Base-by-base conservation (phyloP, 2,329 filamentous ascomycete genomes). In the Laburnicola sp. region DNA sequence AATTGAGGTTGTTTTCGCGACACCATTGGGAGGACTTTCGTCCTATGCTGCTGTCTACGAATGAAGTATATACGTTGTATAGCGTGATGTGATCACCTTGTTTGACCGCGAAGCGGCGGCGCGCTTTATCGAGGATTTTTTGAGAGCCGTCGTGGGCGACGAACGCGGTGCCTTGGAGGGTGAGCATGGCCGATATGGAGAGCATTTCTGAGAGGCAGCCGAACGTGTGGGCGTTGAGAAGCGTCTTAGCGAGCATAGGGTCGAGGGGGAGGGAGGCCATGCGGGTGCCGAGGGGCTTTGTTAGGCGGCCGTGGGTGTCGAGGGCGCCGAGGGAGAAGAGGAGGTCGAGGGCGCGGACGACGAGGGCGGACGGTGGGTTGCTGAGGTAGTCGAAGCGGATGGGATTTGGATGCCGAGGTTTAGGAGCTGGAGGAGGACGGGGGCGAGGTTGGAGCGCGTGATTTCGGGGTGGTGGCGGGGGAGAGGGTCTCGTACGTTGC, bases 241-340 rank as follows among this genome's bases (percentile, higher is more conserved):
- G 79, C 0, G 88, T 89, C 74, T 93, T 95, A 5, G 88, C 90
- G 82, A 97, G 94, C 91, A 97, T 97, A 0, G 94, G 94, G 62
- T 96, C 91, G 6, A 97, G 84, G 0, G 92, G 88, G 37, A 99
- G 78, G 70, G 97, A 93, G 0, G 94, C 93, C 91, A 97, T 97
- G 37, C 90, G 83, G 53, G 84, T 80, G 0, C 94, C 94, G n/a
- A 97, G 78, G 0, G 94, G 92, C 60, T 84, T 86, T 2, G 93
- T 97, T 26, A 99, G 82, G 68, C 93, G 95, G 10, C 91, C 91
- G 66, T 96, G 93, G 45, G 88, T 85, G 64, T 97, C 92, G 9
- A 99, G 76, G 0, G 91, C 91, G 5, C 91, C 91, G 4, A 97
- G 77, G 0, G 90, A 89, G 71, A 87, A 96, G 3, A 99, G 82